These are phyloP conservation scores for Coemansia sp. DNA, from an alignment of 192 early-diverging fungal species.

Conservation along the genomic window DNA sequence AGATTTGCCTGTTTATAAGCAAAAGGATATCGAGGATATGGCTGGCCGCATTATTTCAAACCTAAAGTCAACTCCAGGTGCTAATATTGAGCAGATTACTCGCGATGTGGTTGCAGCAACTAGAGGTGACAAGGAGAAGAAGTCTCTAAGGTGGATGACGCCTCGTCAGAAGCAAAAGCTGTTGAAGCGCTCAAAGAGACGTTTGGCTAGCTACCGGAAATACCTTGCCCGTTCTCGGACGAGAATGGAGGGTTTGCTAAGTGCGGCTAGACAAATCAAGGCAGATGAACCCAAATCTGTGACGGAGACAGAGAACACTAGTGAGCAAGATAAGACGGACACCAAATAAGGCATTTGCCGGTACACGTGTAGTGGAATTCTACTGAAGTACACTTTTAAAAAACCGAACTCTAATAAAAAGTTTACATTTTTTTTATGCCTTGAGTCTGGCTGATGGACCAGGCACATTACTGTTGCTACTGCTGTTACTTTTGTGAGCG, in stretches of 20 bases:
- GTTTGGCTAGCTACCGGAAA: neutral
- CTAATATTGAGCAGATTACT: slow-evolving; percentile 49
- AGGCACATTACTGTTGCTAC: neutral
- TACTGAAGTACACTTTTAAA: neutral
- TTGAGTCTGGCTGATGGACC: slow-evolving; percentile 13
- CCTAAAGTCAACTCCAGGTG: slow-evolving; percentile 30
- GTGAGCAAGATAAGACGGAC: neutral
- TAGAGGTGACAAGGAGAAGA: slow-evolving; percentile 20
- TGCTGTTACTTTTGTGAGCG: slow-evolving; percentile 2
- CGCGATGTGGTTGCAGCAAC: slow-evolving; percentile 27
- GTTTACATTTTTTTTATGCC: slow-evolving; percentile 7
- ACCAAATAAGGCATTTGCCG: neutral
- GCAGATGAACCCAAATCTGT: neutral
- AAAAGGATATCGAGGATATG: slow-evolving; percentile 29
- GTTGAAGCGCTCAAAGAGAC: neutral
- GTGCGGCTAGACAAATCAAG: slow-evolving; percentile 2
- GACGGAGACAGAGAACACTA: slow-evolving; percentile 2
- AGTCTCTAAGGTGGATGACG: neutral
- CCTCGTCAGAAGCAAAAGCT: neutral
- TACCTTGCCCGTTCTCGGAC: neutral
- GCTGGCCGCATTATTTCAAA: slow-evolving; percentile 24
- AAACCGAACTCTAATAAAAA: neutral
- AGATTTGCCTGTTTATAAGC: slow-evolving; percentile 38
- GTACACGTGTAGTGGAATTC: neutral
- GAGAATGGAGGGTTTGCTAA: neutral